Evolutionary conservation across 495 filamentous ascomycete species (phyloP).

Genomic region (Polyplosphaeria fusca): DNA sequence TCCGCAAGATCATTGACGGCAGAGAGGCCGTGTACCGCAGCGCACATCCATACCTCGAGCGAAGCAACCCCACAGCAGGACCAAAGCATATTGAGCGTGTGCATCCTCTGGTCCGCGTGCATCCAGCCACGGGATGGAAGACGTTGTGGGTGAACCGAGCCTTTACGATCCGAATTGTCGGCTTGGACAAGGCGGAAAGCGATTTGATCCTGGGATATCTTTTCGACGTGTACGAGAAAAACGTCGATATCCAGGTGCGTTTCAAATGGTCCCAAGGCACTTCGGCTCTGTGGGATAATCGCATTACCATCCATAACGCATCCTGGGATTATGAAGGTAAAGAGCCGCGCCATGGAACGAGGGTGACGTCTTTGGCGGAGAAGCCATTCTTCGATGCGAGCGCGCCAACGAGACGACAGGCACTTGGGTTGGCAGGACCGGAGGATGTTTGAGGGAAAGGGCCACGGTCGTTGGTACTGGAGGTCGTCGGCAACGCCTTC

Average conservation of each 20-base stretch:
- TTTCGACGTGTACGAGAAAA: constrained; percentile 62
- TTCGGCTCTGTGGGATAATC: constrained; percentile 63
- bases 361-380: constrained; percentile 66
- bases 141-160: constrained; percentile 66
- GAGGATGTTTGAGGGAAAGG: constrained; percentile 10
- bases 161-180: constrained; percentile 63
- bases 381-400: constrained; percentile 60
- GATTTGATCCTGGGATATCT: constrained; percentile 67
- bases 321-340: constrained; percentile 65
- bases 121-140: constrained; percentile 70
- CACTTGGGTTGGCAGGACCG: constrained; percentile 46
- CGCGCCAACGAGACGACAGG: constrained; percentile 59
- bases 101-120: constrained; percentile 67
- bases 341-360: constrained; percentile 59
- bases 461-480: neutral
- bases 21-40: constrained; percentile 63
- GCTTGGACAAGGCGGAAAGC: constrained; percentile 62
- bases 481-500: too few relatives aligned
- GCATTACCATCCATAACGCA: constrained; percentile 66
- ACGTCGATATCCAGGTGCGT: constrained; percentile 64
- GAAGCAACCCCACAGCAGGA: constrained; percentile 57
- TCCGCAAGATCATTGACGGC: constrained; percentile 69
- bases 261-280: constrained; percentile 63
- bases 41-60: constrained; percentile 61
- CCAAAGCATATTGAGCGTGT: constrained; percentile 62